Percentiles rank a stretch among this genome's conserved stretches.
Conservation (phyloP, 257 asterid genomes). For the Euphrasia confusa region DNA sequence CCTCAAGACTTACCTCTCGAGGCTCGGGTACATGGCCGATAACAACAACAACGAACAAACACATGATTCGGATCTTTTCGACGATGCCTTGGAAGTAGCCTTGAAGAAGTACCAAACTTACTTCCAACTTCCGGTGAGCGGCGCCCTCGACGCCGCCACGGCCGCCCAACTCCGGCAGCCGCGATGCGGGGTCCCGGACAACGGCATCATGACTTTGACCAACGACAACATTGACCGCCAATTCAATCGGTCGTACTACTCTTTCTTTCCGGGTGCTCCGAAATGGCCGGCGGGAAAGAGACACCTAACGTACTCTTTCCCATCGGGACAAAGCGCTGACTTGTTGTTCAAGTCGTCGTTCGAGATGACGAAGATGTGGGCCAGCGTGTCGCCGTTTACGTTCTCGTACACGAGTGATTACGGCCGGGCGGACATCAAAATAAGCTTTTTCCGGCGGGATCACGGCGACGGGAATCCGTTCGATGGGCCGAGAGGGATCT, state of each 20-base stretch:
- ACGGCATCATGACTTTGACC: not conserved
- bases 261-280: not conserved
- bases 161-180: not conserved
- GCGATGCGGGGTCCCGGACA: constrained; percentile 15
- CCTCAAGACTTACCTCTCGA: constrained; percentile 13
- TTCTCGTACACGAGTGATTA: not conserved
- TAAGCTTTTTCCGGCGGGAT: constrained; percentile 11
- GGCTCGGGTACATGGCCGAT: constrained; percentile 9
- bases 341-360: not conserved
- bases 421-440: not conserved
- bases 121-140: constrained; percentile 7
- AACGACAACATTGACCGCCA: too few relatives aligned
- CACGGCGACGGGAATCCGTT: constrained; percentile 18
- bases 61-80: constrained; percentile 7
- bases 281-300: not conserved
- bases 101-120: constrained; percentile 7
- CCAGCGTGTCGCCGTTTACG: not conserved
- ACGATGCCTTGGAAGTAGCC: constrained; percentile 5
- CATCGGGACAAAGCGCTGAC: not conserved
- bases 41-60: not conserved
- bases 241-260: not conserved
- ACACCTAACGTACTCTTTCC: not conserved
- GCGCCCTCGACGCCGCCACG: constrained; percentile 12
- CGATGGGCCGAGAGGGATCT: constrained; percentile 1
- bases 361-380: not conserved